A percentile compares a stretch with the other conserved stretches of the same genome.
Conservation (phyloP, 2,329 filamentous ascomycete species). For the Colletotrichum caudatum region DNA sequence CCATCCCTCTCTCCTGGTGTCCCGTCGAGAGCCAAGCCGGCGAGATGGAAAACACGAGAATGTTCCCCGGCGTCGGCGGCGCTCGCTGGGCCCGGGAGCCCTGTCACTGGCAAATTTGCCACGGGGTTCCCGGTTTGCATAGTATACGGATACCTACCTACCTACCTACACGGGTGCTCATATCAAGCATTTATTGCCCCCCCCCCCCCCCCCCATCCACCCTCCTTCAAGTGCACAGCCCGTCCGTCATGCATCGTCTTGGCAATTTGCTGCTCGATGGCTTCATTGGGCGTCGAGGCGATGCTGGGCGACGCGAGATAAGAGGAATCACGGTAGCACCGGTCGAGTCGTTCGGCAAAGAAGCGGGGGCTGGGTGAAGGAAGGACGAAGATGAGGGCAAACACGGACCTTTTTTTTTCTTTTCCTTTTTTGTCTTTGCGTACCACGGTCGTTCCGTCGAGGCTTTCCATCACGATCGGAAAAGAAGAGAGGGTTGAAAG, state of each 20-base stretch:
- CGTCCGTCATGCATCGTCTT: slow-evolving; percentile 20
- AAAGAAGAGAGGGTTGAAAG: not conserved
- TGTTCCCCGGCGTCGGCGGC: not conserved
- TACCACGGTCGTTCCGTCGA: slow-evolving; percentile 7
- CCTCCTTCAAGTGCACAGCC: not conserved
- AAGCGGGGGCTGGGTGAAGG: not conserved
- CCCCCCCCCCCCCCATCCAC: no score
- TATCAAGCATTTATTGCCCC: no score
- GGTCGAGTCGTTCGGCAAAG: slow-evolving; percentile 9
- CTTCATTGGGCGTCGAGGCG: slow-evolving; percentile 8
- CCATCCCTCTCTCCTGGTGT: not conserved
- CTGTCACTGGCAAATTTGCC: not conserved
- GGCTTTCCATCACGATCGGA: slow-evolving; percentile 12
- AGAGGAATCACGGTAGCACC: not conserved
- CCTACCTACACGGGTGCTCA: no score
- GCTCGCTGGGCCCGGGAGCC: not conserved
- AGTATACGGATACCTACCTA: no score
- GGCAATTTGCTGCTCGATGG: not conserved
- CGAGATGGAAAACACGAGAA: slow-evolving; percentile 25
- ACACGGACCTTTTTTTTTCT: not conserved
- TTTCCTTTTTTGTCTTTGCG: no score
- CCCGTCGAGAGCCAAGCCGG: slow-evolving; percentile 24
- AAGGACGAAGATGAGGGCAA: slow-evolving; percentile 6
- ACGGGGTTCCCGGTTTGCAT: not conserved
- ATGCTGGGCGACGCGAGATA: not conserved